phyloP scores from a whole-genome alignment of 495 filamentous ascomycete species.

The Bacidia gigantensis region DNA sequence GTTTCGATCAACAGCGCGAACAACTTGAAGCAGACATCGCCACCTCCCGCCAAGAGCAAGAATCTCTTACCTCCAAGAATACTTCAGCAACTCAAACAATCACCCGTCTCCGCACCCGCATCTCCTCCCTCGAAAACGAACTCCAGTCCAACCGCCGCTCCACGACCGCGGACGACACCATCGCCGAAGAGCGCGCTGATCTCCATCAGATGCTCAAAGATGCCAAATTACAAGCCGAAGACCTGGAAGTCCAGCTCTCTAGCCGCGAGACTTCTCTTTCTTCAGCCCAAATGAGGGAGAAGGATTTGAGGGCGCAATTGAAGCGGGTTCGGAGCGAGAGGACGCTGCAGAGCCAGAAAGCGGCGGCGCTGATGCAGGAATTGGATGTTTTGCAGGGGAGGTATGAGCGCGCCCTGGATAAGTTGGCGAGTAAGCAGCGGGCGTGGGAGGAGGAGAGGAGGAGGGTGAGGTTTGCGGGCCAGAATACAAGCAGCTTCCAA shows the following conservation, averaged over 20 bases:
- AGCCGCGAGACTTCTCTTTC: constrained; percentile 37
- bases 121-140: constrained; percentile 23
- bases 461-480: constrained; percentile 31
- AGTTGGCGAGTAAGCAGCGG: constrained; percentile 25
- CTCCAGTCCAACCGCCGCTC: constrained; percentile 21
- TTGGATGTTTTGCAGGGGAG: constrained; percentile 39
- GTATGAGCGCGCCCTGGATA: constrained; percentile 40
- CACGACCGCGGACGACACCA: constrained; percentile 21
- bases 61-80: constrained; percentile 20
- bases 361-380: constrained; percentile 35
- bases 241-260: constrained; percentile 43
- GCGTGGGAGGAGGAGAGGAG: constrained; percentile 36
- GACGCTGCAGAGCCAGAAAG: constrained; percentile 33
- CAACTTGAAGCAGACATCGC: constrained; percentile 23
- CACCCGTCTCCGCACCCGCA: constrained; percentile 20
- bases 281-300: constrained; percentile 24
- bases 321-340: constrained; percentile 47
- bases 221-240: constrained; percentile 52
- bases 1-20: constrained; percentile 20
- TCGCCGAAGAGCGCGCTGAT: constrained; percentile 49
- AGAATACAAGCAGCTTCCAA: constrained; percentile 19
- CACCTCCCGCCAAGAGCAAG: constrained; percentile 18
- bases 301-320: constrained; percentile 42
- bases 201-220: constrained; percentile 52
- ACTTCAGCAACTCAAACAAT: constrained; percentile 20